Evolutionary conservation across 495 filamentous ascomycete species (phyloP).

Genomic region (Neurospora hispaniola): DNA sequence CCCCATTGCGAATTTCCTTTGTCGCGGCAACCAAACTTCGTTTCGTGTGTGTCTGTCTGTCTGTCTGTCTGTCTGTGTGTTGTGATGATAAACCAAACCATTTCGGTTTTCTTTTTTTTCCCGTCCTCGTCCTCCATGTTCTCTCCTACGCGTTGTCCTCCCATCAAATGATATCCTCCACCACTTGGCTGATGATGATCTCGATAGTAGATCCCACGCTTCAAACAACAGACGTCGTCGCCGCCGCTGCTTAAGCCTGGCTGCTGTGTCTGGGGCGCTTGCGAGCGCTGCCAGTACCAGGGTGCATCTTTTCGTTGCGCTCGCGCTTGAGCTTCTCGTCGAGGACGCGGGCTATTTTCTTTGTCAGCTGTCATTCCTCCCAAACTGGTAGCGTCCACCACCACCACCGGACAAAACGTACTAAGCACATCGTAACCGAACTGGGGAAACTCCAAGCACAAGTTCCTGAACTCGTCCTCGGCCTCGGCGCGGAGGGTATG

Average conservation of each 20-base stretch:
- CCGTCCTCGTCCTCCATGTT: neutral
- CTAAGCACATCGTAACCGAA: constrained; percentile 87
- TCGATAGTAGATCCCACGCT: neutral
- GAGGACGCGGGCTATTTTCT: constrained; percentile 39
- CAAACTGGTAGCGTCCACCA: neutral
- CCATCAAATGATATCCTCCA: neutral
- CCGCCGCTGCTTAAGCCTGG: neutral
- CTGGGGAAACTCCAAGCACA: constrained; percentile 83
- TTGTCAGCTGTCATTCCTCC: neutral
- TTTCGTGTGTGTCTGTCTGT: too few species aligned
- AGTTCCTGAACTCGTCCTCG: constrained; percentile 63
- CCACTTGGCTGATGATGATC: neutral
- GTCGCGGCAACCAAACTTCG: neutral
- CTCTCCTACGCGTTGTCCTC: neutral
- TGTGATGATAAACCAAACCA: neutral
- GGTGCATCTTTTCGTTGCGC: constrained; percentile 42
- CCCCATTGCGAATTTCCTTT: neutral
- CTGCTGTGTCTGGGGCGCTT: constrained; percentile 42
- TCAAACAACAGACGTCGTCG: neutral
- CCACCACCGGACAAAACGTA: constrained; percentile 19
- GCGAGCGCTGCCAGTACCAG: constrained; percentile 33
- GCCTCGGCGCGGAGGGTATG: constrained; percentile 76
- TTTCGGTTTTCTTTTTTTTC: neutral
- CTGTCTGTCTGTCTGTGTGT: neutral
- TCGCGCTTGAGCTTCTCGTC: constrained; percentile 51